Conservation (phyloP, 768 basidiomycete genomes). For the Kondoa malvinella region DNA sequence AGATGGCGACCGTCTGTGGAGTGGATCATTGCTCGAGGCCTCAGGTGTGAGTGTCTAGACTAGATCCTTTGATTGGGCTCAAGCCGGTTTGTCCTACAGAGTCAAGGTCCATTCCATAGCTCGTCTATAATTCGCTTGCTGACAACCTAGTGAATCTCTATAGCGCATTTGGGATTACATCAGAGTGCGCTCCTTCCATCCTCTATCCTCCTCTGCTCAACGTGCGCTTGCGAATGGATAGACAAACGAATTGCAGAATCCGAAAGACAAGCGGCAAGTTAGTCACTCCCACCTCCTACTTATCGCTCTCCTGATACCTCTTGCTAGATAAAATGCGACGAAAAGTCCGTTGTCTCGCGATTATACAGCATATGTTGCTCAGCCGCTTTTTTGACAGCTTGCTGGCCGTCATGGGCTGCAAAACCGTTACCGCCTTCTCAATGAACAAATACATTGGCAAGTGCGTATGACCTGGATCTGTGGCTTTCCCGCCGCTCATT, state of each 20-base stretch:
- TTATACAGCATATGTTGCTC: neutral
- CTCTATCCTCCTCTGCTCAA: neutral
- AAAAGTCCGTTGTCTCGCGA: neutral
- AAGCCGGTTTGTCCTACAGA: neutral
- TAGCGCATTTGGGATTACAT: conserved; percentile 4
- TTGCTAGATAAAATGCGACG: neutral
- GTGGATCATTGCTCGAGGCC: neutral
- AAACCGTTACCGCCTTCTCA: conserved; percentile 5
- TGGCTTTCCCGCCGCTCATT: neutral
- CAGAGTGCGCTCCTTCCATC: neutral
- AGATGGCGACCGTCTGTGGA: neutral
- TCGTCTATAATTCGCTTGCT: neutral
- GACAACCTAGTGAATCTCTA: neutral
- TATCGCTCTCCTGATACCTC: neutral
- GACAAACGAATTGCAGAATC: conserved; percentile 1
- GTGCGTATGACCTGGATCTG: neutral
- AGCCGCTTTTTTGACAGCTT: neutral
- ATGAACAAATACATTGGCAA: conserved; percentile 10
- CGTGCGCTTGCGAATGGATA: neutral
- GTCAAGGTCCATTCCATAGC: neutral
- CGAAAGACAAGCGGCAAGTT: neutral
- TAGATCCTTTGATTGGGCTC: neutral
- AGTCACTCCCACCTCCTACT: neutral
- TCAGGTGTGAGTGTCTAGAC: neutral
- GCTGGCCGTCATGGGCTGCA: neutral